Base-by-base conservation (phyloP, 1,284 basidiomycete genomes). In the Farysia itapuensis region DNA sequence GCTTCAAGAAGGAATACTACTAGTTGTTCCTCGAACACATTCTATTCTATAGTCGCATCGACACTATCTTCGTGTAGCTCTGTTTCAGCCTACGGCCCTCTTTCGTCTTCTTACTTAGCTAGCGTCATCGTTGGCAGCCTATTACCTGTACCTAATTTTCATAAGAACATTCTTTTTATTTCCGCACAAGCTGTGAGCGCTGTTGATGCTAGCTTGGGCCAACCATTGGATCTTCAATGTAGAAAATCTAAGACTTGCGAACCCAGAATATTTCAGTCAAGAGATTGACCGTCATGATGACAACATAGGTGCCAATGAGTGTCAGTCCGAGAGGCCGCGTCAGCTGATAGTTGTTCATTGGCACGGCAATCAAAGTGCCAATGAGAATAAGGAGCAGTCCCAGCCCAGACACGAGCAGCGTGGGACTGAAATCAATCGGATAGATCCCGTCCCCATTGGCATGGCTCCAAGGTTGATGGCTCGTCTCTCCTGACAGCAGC, bases 301-400 rank as follows among this genome's bases (percentile, higher is more conserved):
- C 39, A 21, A 54, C 43, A 74, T 96, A 97, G 4, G 84, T 85
- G 13, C 79, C 71, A 31, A 96, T 86, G 53, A 96, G 81, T 54
- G 86, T 82, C 9, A 86, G 64, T 0, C 91, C 93, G 87, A 91
- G 92, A 30, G 81, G 79, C 43, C 87, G 80, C 38, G 87, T 86
- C 32, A 96, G 83, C 67, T 84, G 81, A 74, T 88, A 96, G 25
- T 84, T 84, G 67, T 93, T 93, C 61, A 86, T 72, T 1, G 93
- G 92, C 0, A 96, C 89, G 54, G 87, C 84, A 35, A 93, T 78
- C 33, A 93, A 79, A n/a, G 90, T 96, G 14, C 82, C 81, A 5
- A 85, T 67, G 14, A 96, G 81, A 13, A 96, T 79, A 35, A 81
- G 73, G 14, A 96, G 80, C 18, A 97, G 80, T 2, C 92, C 90